A percentile compares a stretch with the other conserved stretches of the same genome.
These are phyloP conservation scores for Metschnikowia cubensis DNA, from an alignment of 805 yeast species.

Conservation along the genomic window DNA sequence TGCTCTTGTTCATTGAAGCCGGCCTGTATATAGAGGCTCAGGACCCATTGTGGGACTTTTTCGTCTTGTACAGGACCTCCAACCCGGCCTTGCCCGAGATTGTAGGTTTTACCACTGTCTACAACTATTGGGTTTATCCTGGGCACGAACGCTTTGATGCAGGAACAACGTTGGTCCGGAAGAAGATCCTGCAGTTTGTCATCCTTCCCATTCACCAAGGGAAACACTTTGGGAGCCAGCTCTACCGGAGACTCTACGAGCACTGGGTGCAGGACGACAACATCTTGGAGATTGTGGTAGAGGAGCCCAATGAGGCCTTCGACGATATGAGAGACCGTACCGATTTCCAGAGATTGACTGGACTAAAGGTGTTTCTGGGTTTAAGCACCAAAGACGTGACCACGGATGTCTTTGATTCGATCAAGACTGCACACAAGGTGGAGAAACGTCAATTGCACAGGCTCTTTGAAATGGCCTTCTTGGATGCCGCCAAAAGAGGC, in stretches of 20 bases:
- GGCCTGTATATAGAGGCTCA: constrained; percentile 79
- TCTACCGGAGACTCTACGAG: constrained; percentile 56
- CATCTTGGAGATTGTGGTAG: constrained; percentile 76
- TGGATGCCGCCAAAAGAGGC: constrained; percentile 34
- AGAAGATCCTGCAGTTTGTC: constrained; percentile 83
- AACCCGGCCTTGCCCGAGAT: constrained; percentile 38
- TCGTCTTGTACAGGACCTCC: constrained; percentile 41
- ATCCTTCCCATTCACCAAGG: constrained; percentile 83
- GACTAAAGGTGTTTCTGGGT: constrained; percentile 7
- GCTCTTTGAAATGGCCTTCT: constrained; percentile 68
- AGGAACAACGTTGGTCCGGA: constrained; percentile 41
- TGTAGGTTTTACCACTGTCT: constrained; percentile 79
- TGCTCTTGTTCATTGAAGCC: constrained; percentile 85
- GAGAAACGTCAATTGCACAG: constrained; percentile 77
- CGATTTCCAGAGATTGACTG: constrained; percentile 48
- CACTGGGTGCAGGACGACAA: constrained; percentile 50
- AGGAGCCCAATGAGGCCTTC: constrained; percentile 90
- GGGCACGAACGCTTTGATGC: constrained; percentile 51
- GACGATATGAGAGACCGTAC: constrained; percentile 85
- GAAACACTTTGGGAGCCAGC: constrained; percentile 60
- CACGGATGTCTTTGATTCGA: constrained; percentile 34
- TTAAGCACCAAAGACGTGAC: constrained; percentile 7
- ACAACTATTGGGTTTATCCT: constrained; percentile 75
- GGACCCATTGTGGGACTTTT: constrained; percentile 81
- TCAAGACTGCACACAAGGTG: constrained; percentile 48